A percentile compares a stretch with the other conserved stretches of the same genome.
These are phyloP conservation scores for Chondrostereum purpureum DNA, from an alignment of 1,284 basidiomycete genomes.

Conservation along the genomic window DNA sequence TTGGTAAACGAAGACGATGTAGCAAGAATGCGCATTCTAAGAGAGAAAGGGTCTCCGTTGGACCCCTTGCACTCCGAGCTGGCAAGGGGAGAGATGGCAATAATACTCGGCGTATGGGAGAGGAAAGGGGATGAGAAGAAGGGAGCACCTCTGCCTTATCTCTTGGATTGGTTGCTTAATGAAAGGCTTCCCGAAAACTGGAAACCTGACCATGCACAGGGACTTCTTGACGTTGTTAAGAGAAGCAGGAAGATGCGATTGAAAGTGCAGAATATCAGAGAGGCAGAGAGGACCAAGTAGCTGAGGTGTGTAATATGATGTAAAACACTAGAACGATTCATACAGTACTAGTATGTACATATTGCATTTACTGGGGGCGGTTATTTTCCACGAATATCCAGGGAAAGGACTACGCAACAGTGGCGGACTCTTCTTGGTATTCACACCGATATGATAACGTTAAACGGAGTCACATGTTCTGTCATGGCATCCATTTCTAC, in stretches of 20 bases:
- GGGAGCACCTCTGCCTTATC: constrained; percentile 8
- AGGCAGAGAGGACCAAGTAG: too few species aligned
- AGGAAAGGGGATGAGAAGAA: neutral
- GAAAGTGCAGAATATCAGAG: constrained; percentile 16
- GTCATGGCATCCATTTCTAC: too few species aligned
- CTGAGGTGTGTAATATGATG: too few species aligned
- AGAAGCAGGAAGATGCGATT: constrained; percentile 23
- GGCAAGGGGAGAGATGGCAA: constrained; percentile 14
- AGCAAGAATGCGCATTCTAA: constrained; percentile 37
- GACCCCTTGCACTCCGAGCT: constrained; percentile 30
- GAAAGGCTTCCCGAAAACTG: constrained; percentile 50
- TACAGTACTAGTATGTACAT: too few species aligned
- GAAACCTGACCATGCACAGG: constrained; percentile 39
- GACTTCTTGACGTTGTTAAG: constrained; percentile 31
- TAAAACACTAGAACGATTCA: too few species aligned
- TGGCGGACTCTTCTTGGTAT: too few species aligned
- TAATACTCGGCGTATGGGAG: constrained; percentile 15
- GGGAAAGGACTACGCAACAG: too few species aligned
- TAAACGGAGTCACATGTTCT: too few species aligned
- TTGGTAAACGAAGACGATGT: constrained; percentile 34
- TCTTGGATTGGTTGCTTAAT: constrained; percentile 36
- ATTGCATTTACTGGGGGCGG: too few species aligned
- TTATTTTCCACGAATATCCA: too few species aligned
- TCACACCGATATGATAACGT: too few species aligned
- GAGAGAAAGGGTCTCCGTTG: constrained; percentile 37